Evolutionary conservation across 345 rosid genomes (phyloP).

Genomic region (Linum lewisii): DNA sequence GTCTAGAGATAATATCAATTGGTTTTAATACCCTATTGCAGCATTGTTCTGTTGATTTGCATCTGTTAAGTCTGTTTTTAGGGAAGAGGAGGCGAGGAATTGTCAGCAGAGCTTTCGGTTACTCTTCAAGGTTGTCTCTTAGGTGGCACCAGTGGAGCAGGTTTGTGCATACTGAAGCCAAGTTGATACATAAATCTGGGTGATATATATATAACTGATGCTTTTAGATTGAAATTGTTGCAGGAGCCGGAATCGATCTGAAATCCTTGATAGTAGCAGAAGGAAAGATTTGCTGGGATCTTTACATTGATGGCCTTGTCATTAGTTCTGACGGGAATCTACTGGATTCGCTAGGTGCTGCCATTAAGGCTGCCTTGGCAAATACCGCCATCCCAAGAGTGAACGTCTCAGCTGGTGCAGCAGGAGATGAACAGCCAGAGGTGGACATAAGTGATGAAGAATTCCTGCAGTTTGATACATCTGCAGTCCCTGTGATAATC

Average conservation of each 20-base stretch:
- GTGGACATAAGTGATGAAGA: constrained; percentile 93
- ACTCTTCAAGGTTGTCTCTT: constrained; percentile 69
- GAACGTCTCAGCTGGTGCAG: constrained; percentile 39
- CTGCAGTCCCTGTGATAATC: constrained; percentile 58
- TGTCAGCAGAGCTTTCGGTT: constrained; percentile 68
- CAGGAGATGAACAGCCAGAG: constrained; percentile 73
- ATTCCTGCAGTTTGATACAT: constrained; percentile 74
- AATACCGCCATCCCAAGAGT: constrained; percentile 86
- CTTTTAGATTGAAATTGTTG: constrained; percentile 8
- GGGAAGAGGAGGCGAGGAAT: constrained; percentile 94
- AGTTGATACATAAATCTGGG: not conserved
- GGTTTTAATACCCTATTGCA: too few species aligned
- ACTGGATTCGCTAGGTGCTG: constrained; percentile 69
- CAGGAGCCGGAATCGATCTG: constrained; percentile 81
- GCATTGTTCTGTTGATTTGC: not conserved
- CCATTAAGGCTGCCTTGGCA: constrained; percentile 93
- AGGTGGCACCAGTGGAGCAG: constrained; percentile 91
- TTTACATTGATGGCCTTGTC: constrained; percentile 76
- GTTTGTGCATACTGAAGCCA: constrained; percentile 22
- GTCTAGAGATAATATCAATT: too few species aligned
- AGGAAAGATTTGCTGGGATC: constrained; percentile 92
- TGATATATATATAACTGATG: constrained; percentile 1
- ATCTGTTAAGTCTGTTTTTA: constrained; percentile 16
- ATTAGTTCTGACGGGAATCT: constrained; percentile 83
- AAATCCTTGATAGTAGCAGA: constrained; percentile 64